phyloP scores from a whole-genome alignment of 2,329 filamentous ascomycete species.

The Fusarium pseudograminearum region DNA sequence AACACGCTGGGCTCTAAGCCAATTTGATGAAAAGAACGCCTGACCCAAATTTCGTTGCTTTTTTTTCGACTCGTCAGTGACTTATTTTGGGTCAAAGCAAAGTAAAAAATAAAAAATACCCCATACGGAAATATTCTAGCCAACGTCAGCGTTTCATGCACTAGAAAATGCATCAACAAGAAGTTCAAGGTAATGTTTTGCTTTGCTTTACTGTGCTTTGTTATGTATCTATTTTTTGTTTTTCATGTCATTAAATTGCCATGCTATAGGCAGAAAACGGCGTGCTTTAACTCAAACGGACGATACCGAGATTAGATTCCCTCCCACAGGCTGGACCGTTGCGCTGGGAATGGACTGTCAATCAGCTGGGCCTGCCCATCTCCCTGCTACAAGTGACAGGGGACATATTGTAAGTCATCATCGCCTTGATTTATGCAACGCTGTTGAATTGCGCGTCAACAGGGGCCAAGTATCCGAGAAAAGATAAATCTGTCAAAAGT shows the following conservation, averaged over 20 bases:
- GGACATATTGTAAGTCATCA: constrained; percentile 27
- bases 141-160: constrained; percentile 5
- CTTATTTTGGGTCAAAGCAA: constrained; percentile 1
- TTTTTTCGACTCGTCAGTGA: constrained; percentile 20
- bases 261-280: constrained; percentile 25
- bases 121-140: neutral
- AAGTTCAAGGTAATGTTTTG: neutral
- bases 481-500: neutral
- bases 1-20: neutral
- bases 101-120: neutral
- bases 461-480: constrained; percentile 3
- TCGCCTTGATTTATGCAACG: constrained; percentile 9
- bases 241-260: constrained; percentile 1
- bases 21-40: constrained; percentile 18
- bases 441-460: constrained; percentile 10
- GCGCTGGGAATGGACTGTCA: constrained; percentile 45
- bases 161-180: neutral
- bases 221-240: constrained; percentile 10
- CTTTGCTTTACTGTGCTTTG: neutral
- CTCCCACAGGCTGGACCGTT: constrained; percentile 40
- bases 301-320: constrained; percentile 47
- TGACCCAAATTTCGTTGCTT: constrained; percentile 28
- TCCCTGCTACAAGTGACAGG: constrained; percentile 27
- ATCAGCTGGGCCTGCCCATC: constrained; percentile 24
- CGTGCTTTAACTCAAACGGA: constrained; percentile 41